These are phyloP conservation scores for Backusella macrospora DNA, from an alignment of 192 early-diverging fungal species.

Conservation along the genomic window DNA sequence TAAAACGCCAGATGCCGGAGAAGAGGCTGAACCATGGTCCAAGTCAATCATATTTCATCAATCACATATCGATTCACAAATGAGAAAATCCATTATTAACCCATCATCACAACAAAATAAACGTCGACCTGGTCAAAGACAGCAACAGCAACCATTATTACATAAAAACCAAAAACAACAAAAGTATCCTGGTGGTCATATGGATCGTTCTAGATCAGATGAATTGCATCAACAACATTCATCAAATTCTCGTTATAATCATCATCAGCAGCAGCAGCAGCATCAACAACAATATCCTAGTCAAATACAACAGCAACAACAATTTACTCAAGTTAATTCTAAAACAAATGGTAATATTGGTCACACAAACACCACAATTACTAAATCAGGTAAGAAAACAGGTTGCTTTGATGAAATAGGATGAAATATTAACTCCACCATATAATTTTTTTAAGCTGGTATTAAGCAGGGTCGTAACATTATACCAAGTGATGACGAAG, in stretches of 20 bases:
- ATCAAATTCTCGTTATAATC: not conserved
- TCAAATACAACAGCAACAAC: not conserved
- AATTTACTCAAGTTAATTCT: not conserved
- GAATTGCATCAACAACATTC: not conserved
- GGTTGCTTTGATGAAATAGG: not conserved
- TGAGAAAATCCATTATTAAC: conserved; percentile 18
- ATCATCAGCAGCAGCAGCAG: not conserved
- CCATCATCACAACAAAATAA: conserved; percentile 11
- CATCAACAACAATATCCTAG: not conserved
- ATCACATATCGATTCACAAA: conserved; percentile 26
- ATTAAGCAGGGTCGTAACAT: not conserved
- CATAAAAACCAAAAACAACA: conserved; percentile 15
- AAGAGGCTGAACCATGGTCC: conserved; percentile 36
- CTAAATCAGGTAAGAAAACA: conserved; percentile 4
- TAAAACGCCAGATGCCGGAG: conserved; percentile 39
- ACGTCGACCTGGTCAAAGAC: conserved; percentile 13
- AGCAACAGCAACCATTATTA: conserved; percentile 15
- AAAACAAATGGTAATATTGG: conserved; percentile 5
- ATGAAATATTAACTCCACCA: not conserved
- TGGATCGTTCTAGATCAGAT: not conserved
- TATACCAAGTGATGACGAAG: conserved; percentile 36
- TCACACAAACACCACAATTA: not conserved
- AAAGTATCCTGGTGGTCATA: not conserved
- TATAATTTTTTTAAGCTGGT: not conserved
- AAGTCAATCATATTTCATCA: conserved; percentile 42